Evolutionary conservation across 805 yeast species (phyloP), one percentile per base, ranked within the genome.

Genomic region (Cyberlindnera misumaiensis): DNA sequence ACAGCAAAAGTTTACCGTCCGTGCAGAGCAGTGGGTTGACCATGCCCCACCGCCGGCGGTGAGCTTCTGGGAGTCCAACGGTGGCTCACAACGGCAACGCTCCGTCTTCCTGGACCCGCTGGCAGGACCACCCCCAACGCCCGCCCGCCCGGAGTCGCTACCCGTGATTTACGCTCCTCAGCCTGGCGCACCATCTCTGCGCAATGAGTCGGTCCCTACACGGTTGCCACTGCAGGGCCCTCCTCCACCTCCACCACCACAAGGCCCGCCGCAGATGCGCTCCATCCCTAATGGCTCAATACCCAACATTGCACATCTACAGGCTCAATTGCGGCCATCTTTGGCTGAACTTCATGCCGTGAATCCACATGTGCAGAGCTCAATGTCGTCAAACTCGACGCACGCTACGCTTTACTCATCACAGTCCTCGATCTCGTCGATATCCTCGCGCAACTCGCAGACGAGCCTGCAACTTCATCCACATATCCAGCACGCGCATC

Each of bases 101-200:
- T 52, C 58, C 3, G 44, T 49, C 3, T 45, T 53, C 35, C 41
- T 55, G 33, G 59, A 55, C 29, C 59, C 59, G 5, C 33, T 55
- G 25, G 38, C 34, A 8, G 11, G 28, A 6, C 27, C 34, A 18
- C 24, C 24, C 13, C 25, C 32, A 12, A 10, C n/a, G 5, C 10
- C 11, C 3, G 41, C 16, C 11, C 41, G 27, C 4, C 32, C 14
- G 13, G 38, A 3, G 27, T 30, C 24, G 18, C 37, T 30, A 5
- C 12, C 16, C 12, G 11, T 26, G 11, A 11, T 13, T 10, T 10
- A 15, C 3, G 26, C 33, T 25, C 42, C 15, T 4, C 38, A 28
- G n/a, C 38, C 27, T n/a, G 24, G 24, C 8, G 24, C 24, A 8
- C 24, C 34, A 9, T 11, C 11, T 20, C 33, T 41, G 13, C 44